phyloP scores from a whole-genome alignment of 2,329 filamentous ascomycete genomes.

The Daldinia sp. region DNA sequence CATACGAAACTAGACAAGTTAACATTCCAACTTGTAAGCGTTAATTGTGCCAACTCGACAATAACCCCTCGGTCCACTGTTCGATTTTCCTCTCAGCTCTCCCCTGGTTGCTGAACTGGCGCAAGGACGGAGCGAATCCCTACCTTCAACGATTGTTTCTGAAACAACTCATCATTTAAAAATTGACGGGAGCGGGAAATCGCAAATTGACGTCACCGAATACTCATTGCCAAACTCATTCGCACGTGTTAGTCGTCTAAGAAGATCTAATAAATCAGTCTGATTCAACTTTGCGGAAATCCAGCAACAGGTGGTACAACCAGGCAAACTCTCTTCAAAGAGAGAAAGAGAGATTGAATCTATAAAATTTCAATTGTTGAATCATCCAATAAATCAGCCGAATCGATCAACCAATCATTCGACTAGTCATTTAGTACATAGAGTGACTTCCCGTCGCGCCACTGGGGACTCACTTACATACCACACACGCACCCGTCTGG shows the following conservation, averaged over 20 bases:
- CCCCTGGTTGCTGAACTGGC: slow-evolving; percentile 11
- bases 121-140: slow-evolving; percentile 25
- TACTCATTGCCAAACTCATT: slow-evolving; percentile 14
- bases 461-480: slow-evolving; percentile 19
- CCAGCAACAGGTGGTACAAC: not conserved
- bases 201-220: slow-evolving; percentile 33
- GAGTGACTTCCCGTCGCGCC: slow-evolving; percentile 20
- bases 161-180: slow-evolving; percentile 30
- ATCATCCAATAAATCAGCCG: slow-evolving; percentile 5
- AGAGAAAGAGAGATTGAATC: slow-evolving; percentile 6
- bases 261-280: slow-evolving; percentile 1
- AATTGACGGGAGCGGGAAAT: slow-evolving; percentile 22
- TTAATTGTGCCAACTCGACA: slow-evolving; percentile 17
- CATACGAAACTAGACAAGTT: slow-evolving; percentile 7
- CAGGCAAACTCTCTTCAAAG: slow-evolving; percentile 20
- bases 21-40: slow-evolving; percentile 15
- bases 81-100: slow-evolving; percentile 10
- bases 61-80: slow-evolving; percentile 16
- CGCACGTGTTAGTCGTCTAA: slow-evolving; percentile 17
- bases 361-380: not conserved
- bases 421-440: not conserved
- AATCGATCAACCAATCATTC: slow-evolving; percentile 20
- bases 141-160: slow-evolving; percentile 29
- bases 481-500: slow-evolving; percentile 19
- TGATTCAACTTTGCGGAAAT: slow-evolving; percentile 2